Evolutionary conservation across 139 green algal genomes (phyloP).

Genomic region (Coccomyxa sp.): DNA sequence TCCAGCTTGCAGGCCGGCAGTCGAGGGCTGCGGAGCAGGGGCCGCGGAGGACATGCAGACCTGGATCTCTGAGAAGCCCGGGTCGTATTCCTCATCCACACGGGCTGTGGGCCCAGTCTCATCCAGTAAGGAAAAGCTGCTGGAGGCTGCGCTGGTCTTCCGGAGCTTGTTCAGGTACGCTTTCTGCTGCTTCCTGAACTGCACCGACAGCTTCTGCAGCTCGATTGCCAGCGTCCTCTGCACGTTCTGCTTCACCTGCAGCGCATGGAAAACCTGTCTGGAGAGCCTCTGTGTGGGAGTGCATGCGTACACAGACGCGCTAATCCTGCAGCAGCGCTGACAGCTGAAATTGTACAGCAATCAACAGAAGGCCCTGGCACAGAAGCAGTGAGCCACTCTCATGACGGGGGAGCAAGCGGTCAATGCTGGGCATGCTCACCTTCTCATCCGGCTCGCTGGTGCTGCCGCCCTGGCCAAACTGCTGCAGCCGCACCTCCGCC

Average conservation of each 20-base stretch:
- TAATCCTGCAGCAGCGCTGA: too few species aligned
- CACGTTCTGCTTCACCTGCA: slow-evolving; percentile 57
- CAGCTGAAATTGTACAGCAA: too few species aligned
- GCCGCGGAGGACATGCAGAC: too few species aligned
- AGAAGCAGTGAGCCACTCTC: too few species aligned
- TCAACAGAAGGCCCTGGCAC: too few species aligned
- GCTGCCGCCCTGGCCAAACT: slow-evolving; percentile 23
- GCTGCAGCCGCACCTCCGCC: slow-evolving; percentile 46
- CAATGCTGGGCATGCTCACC: slow-evolving; percentile 12
- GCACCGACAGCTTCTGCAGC: slow-evolving; percentile 74
- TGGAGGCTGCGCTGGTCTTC: slow-evolving; percentile 26
- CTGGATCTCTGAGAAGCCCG: slow-evolving; percentile 81
- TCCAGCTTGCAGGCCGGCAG: too few species aligned
- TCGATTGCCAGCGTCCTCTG: slow-evolving; percentile 81
- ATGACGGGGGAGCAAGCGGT: background rate
- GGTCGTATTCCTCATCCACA: slow-evolving; percentile 48
- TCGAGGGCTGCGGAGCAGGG: too few species aligned
- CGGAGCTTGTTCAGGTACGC: slow-evolving; percentile 78
- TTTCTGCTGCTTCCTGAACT: slow-evolving; percentile 87
- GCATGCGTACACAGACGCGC: background rate
- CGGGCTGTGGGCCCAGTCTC: slow-evolving; percentile 1
- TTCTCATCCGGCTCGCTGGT: slow-evolving; percentile 39
- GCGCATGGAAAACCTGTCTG: too few species aligned
- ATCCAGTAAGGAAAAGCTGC: slow-evolving; percentile 26
- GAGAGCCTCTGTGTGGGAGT: too few species aligned